Evolutionary conservation across 805 yeast species (phyloP), one percentile per base, ranked within the genome.

Genomic region (Suhomyces vadensis): DNA sequence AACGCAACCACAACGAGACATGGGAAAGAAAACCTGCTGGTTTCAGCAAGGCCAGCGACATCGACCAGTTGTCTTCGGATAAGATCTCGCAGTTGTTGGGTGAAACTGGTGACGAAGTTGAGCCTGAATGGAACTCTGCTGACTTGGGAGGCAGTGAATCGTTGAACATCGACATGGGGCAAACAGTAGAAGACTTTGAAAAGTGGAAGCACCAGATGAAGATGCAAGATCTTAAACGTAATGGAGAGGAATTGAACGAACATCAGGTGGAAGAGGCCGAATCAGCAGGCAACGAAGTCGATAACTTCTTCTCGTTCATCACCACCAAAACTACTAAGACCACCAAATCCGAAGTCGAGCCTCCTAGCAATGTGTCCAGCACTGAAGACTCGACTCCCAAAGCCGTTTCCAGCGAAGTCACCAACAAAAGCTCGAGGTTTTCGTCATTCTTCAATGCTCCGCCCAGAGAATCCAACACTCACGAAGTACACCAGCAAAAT

Each of bases 171-270:
- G 55, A 55, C 55, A 73, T 61, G 64, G 83, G 83, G 16, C 75
- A 71, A 42, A 73, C 83, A 0, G 76, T 77, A 3, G 75, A 75
- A 42, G 85, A 80, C 49, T 80, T 79, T 52, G 85, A 80, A 55
- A 71, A 67, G 48, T 80, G 85, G 85, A 78, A 78, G 57, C 60
- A 73, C 39, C 69, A 67, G 48, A 75, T 78, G 83, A 71, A 70
- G 48, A 60, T 70, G 38, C 78, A 78, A 54, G 79, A 79, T 31
- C 69, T 70, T 26, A 69, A 65, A 47, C 67, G 71, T 51, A 70
- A 73, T 38, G 80, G 79, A 4, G 78, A 73, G 19, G 22, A 36
- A 5, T 1, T 37, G 36, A 55, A 47, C 6, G 5, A n/a, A 8
- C 22, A n/a, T 5, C 13, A 19, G 3, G 16, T 4, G 13, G 24